Percentiles rank a stretch among this genome's conserved stretches.
Conservation (phyloP, 306 rosid genomes). For the Cucurbita moschata region DNA sequence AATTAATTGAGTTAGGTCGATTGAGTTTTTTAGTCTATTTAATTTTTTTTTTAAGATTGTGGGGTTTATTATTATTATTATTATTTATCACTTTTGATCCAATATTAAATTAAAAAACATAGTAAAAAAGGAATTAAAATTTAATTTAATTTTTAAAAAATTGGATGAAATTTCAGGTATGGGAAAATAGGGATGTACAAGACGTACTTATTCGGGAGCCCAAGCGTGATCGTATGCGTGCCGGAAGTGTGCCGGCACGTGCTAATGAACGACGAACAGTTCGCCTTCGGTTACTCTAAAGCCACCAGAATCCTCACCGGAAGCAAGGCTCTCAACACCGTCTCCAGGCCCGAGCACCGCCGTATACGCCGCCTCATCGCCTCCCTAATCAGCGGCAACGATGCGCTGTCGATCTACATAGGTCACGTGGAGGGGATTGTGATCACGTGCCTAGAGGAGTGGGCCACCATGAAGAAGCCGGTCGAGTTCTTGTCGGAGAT, state of each 20-base stretch:
- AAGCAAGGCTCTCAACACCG: neutral
- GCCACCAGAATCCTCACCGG: conserved; percentile 6
- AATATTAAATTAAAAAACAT: no score
- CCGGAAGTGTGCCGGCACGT: conserved; percentile 14
- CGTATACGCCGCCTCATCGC: conserved; percentile 10
- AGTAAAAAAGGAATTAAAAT: neutral
- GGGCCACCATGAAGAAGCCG: conserved; percentile 15
- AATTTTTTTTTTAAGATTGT: no score
- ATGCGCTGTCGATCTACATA: conserved; percentile 8
- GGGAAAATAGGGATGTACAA: conserved; percentile 18
- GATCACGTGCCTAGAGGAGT: conserved; percentile 6
- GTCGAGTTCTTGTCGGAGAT: conserved; percentile 13
- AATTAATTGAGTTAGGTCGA: no score
- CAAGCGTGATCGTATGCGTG: conserved; percentile 9
- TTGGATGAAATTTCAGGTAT: conserved; percentile 6
- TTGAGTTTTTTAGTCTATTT: no score
- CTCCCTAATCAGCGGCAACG: conserved; percentile 7
- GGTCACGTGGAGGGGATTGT: neutral
- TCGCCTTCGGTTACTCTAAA: neutral
- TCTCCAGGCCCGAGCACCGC: conserved; percentile 1
- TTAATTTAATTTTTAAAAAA: no score
- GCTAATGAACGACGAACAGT: conserved; percentile 9
- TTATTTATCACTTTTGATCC: no score
- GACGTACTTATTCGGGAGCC: conserved; percentile 12
- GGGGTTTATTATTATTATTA: no score